A percentile compares a stretch with the other conserved stretches of the same genome.
Evolutionary conservation across 306 rosid species (phyloP).

Genomic region (Elaeagnus macrophylla): DNA sequence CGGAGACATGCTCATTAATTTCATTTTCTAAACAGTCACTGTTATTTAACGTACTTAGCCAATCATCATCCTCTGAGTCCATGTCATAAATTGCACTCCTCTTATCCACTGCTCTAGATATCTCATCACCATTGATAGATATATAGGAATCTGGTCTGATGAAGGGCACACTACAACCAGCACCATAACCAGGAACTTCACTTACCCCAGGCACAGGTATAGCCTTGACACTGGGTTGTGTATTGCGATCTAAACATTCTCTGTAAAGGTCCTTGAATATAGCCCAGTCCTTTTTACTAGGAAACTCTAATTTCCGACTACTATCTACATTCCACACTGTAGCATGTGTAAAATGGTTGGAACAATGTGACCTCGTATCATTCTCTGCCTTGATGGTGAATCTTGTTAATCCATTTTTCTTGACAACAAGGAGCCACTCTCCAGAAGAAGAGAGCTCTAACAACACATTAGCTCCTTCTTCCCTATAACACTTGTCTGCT

Average conservation of each 20-base stretch:
- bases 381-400: conserved; percentile 48
- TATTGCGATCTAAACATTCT: conserved; percentile 50
- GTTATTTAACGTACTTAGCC: conserved; percentile 43
- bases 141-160: conserved; percentile 48
- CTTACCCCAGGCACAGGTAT: conserved; percentile 65
- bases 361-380: conserved; percentile 39
- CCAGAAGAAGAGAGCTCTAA: conserved; percentile 38
- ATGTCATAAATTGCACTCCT: conserved; percentile 55
- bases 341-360: conserved; percentile 47
- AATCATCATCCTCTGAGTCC: conserved; percentile 78
- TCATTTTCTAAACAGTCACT: conserved; percentile 16
- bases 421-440: conserved; percentile 56
- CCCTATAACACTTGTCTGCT: conserved; percentile 49
- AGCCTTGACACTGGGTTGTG: conserved; percentile 25
- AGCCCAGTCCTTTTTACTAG: conserved; percentile 43
- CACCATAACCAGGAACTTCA: conserved; percentile 40
- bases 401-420: conserved; percentile 49
- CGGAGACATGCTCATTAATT: conserved; percentile 31
- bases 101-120: conserved; percentile 50
- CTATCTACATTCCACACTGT: conserved; percentile 35
- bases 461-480: conserved; percentile 36
- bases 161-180: conserved; percentile 23
- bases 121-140: conserved; percentile 42
- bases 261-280: conserved; percentile 64
- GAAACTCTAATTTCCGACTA: conserved; percentile 67